Evolutionary conservation across 129 eudicot species (phyloP), one percentile per base, ranked within the genome.

Genomic region (Artemisia tridentata): DNA sequence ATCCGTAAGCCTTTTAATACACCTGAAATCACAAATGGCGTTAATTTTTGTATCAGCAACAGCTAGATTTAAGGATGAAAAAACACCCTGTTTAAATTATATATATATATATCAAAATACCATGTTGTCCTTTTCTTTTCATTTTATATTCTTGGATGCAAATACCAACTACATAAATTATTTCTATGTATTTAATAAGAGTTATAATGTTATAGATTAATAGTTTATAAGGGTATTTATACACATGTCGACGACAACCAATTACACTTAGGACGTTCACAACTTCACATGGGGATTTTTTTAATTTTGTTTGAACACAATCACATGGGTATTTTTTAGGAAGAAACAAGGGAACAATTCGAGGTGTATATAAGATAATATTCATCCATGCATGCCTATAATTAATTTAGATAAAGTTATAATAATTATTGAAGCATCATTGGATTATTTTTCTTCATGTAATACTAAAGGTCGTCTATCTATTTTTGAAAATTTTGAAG

Each of bases 201-300:
- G 1, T 50, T 3, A 50, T 27, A 1, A 21, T 48, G 43, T 20
- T 67, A 31, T 31, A 5, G 14, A 48, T 67, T 11, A 53, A 41
- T 45, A 46, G 18, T 3, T 50, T 66, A 27, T n/a, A 11, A 49
- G 18, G 19, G 64, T 20, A 64, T 31, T 51, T 74, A 11, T 41
- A n/a, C 53, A 53, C 56, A 53, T 52, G 64, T 63, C 64, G 64
- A 64, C 43, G 78, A 65, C 65, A 74, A 11, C 78, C 72, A 74
- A 16, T 65, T 74, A 34, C 78, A 65, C 65, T 74, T 14, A 72
- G 16, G 58, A 60, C 3, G 41, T 31, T 31, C 0, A 5, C 41
- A 31, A 31, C 41, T 31, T 72, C 59, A 72, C 58, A 72, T 72
- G 76, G 68, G 68, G 48, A n/a, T 11, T 72, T 46, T 72, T 45